phyloP scores from a whole-genome alignment of 2,329 filamentous ascomycete genomes.

The Bimuria novae-zelandiae region DNA sequence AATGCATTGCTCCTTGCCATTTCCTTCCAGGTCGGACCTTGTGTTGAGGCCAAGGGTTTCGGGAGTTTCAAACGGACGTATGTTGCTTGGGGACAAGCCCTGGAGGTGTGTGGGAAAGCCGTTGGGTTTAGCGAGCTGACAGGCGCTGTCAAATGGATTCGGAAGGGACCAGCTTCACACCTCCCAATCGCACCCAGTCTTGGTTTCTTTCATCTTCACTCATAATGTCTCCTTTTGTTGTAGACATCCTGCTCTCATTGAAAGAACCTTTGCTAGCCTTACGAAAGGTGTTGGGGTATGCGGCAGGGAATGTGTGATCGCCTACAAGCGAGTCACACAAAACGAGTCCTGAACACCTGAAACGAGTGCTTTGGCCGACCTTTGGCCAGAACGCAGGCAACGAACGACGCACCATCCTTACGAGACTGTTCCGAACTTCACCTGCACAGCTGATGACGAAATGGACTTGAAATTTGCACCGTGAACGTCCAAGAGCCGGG shows the following conservation, averaged over 20 bases:
- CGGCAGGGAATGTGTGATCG: neutral
- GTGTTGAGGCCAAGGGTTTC: conserved; percentile 4
- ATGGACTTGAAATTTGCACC: neutral
- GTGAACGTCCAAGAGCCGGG: neutral
- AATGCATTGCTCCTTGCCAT: conserved; percentile 1
- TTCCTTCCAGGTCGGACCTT: neutral
- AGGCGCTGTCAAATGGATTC: too few relatives aligned
- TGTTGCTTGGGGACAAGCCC: too few relatives aligned
- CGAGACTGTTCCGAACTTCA: neutral
- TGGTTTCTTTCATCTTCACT: too few relatives aligned
- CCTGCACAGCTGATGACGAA: too few relatives aligned
- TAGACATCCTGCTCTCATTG: too few relatives aligned
- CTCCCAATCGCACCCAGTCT: too few relatives aligned
- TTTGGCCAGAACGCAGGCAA: neutral
- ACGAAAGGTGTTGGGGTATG: conserved; percentile 1
- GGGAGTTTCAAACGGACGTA: neutral
- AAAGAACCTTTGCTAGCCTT: too few relatives aligned
- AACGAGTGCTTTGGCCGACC: neutral
- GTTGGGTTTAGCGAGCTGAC: too few relatives aligned
- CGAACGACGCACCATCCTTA: conserved; percentile 1
- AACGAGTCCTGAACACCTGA: conserved; percentile 3
- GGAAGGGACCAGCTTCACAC: too few relatives aligned
- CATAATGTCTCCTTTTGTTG: too few relatives aligned
- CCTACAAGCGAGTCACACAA: too few relatives aligned
- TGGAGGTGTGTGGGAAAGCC: neutral